Evolutionary conservation across 345 rosid genomes (phyloP).

Genomic region (Citrus inodora): DNA sequence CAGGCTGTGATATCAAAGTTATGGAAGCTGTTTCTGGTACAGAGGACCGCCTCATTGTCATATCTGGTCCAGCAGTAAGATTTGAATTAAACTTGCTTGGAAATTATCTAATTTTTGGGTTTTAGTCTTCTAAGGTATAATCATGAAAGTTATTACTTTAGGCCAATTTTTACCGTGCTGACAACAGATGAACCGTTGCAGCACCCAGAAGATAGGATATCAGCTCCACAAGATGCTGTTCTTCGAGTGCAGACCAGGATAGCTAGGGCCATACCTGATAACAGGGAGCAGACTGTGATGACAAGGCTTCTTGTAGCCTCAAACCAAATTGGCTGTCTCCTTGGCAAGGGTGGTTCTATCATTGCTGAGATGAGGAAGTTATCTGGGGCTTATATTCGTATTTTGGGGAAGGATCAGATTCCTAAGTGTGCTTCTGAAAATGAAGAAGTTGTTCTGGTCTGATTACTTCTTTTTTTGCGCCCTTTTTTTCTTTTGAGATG

Average conservation of each 20-base stretch:
- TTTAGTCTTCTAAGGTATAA: constrained; percentile 3
- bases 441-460: constrained; percentile 80
- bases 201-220: constrained; percentile 74
- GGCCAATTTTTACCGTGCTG: constrained; percentile 7
- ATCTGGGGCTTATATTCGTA: constrained; percentile 68
- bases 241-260: constrained; percentile 68
- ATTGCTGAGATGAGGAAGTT: constrained; percentile 73
- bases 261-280: constrained; percentile 48
- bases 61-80: constrained; percentile 73
- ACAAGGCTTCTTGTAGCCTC: constrained; percentile 64
- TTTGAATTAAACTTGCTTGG: constrained; percentile 16
- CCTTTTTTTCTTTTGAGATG: constrained; percentile 7
- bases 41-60: constrained; percentile 54
- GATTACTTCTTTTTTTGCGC: not conserved
- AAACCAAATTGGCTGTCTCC: constrained; percentile 74
- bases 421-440: constrained; percentile 72
- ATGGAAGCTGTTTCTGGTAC: constrained; percentile 52
- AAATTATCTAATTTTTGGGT: not conserved
- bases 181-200: constrained; percentile 26
- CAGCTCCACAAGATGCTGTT: constrained; percentile 67
- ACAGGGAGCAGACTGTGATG: constrained; percentile 45
- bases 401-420: constrained; percentile 63
- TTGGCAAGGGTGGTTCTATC: constrained; percentile 73
- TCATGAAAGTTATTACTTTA: constrained; percentile 6
- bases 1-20: constrained; percentile 74